phyloP scores from a whole-genome alignment of 1,139 yeast genomes.

The Hyphopichia wangnamkhiaoensis region DNA sequence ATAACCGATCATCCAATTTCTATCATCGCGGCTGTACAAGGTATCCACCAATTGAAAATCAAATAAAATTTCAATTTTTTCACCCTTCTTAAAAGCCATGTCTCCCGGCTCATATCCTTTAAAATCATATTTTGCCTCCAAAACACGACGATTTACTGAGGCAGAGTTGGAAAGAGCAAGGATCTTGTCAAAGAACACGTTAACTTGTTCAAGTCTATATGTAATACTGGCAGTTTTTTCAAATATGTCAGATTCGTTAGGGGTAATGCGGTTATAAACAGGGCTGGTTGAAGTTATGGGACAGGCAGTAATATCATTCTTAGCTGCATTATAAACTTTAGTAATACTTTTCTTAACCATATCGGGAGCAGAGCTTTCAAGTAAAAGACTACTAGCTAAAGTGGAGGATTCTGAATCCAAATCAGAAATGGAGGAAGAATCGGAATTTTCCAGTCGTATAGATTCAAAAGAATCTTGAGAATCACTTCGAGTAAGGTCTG shows the following conservation, averaged over 20 bases:
- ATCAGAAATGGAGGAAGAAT: constrained; percentile 9
- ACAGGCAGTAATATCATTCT: constrained; percentile 34
- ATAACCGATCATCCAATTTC: constrained; percentile 40
- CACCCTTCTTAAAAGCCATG: constrained; percentile 39
- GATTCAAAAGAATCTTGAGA: constrained; percentile 19
- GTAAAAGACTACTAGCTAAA: constrained; percentile 5
- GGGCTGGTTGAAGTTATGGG: constrained; percentile 22
- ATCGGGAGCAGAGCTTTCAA: constrained; percentile 21
- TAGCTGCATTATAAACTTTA: constrained; percentile 36
- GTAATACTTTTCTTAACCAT: constrained; percentile 22
- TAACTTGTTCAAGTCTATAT: constrained; percentile 27
- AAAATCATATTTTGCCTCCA: constrained; percentile 31
- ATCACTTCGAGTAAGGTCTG: constrained; percentile 7
- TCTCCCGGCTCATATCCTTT: constrained; percentile 41
- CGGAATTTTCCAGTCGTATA: background rate
- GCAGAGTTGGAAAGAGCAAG: constrained; percentile 8
- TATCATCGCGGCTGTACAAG: constrained; percentile 19
- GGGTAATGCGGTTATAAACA: constrained; percentile 4
- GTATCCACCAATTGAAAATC: constrained; percentile 32
- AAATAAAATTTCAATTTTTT: constrained; percentile 33
- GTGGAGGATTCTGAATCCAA: constrained; percentile 16
- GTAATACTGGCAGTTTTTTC: constrained; percentile 20
- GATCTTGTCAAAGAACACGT: constrained; percentile 23
- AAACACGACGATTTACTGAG: constrained; percentile 10
- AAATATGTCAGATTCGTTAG: constrained; percentile 9